Base-by-base conservation (phyloP, 768 basidiomycete species). In the Pisolithus orientalis region DNA sequence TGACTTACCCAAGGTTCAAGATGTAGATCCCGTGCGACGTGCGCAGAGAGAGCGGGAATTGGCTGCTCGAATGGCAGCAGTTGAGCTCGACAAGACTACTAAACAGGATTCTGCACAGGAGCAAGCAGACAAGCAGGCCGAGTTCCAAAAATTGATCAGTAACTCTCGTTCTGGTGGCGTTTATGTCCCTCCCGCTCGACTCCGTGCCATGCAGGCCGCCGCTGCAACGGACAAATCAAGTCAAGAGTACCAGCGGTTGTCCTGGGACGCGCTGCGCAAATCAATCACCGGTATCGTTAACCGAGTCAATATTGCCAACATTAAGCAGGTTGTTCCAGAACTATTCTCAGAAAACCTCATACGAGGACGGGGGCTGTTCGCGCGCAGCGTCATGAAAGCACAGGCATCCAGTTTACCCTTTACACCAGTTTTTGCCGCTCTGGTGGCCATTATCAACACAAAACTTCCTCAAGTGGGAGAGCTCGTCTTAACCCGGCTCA, bases 261-360 rank as follows among this genome's bases (percentile, higher is more conserved):
- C 92, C 9, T 99, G 96, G 96, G 96, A 99, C 64, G 96, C 96
- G 2, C 73, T 99, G 54, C 85, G 94, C 65, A 99, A 99, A 72
- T 90, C 87, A 47, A 89, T 99, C 63, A 98, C 96, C 28, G 96
- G 96, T 92, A 87, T 98, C 60, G 95, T 98, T 77, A 99, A 99
- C 77, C 88, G 96, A 77, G 91, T 99, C 73, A 97, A 98, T 68
- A 79, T 93, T 17, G 78, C 85, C 59, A 98, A 98, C 68, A 99
- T 99, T 80, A 96, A 97, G 71, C 80, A 87, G 61, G 81, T 95
- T 58, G 80, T 93, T 0, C 91, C 92, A 0, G 91, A 95, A 67
- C 71, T 99, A 25, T 97, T 99, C 62, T 70, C 82, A 1, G 96
- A 99, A 70, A 96, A 99, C 70, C 80, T 99, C 29, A 82, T 98